phyloP scores from a whole-genome alignment of 140 eudicot species.

The Bidens hawaiensis region DNA sequence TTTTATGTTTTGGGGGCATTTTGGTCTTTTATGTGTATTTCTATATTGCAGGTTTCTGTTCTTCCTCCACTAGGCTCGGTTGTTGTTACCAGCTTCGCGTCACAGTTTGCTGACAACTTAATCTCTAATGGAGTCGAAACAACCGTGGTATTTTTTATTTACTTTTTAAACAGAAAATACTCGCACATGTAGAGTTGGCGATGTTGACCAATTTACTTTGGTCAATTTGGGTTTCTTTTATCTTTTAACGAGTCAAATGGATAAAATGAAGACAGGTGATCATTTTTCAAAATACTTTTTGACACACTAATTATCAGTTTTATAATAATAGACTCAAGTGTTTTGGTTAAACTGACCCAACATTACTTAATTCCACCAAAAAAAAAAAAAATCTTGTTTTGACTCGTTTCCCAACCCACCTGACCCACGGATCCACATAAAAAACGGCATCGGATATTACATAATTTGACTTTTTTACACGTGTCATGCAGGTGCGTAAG shows the following conservation, averaged over 20 bases:
- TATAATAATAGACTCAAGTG: background rate
- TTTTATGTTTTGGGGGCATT: constrained; percentile 10
- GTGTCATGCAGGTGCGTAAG: constrained; percentile 67
- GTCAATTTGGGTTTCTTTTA: background rate
- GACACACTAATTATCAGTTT: background rate
- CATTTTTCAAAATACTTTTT: no score
- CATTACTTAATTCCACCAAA: background rate
- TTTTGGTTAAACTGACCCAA: background rate
- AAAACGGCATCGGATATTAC: no score
- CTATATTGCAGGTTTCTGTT: constrained; percentile 68
- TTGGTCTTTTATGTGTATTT: constrained; percentile 9
- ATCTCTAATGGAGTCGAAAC: constrained; percentile 86
- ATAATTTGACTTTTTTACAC: no score
- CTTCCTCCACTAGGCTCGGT: constrained; percentile 95
- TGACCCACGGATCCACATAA: background rate
- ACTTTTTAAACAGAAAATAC: background rate
- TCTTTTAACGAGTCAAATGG: background rate
- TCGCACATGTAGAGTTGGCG: background rate
- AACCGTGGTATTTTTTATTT: constrained; percentile 51
- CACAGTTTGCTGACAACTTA: constrained; percentile 83
- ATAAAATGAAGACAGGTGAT: background rate
- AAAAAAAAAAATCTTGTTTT: no score
- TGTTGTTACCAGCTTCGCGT: constrained; percentile 73
- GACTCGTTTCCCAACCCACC: background rate
- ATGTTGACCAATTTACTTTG: background rate